Evolutionary conservation across 192 early-diverging fungal species (phyloP).

Genomic region (Tieghemiomyces parasiticus): DNA sequence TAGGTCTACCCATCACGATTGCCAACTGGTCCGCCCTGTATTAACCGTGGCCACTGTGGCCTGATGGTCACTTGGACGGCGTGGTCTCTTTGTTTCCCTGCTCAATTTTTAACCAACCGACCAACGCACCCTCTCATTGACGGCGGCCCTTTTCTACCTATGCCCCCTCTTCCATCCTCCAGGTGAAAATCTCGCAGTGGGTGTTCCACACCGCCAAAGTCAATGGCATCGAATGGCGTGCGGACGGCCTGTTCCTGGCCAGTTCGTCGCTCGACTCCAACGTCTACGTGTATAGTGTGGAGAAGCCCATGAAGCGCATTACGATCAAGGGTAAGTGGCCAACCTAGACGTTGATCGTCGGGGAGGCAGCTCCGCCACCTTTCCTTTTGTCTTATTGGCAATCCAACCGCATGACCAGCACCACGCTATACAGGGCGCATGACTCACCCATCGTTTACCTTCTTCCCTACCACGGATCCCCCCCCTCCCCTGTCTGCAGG

Average conservation of each 20-base stretch:
- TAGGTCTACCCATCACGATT: too few species aligned
- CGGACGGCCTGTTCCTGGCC: slow-evolving; percentile 53
- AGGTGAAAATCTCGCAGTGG: slow-evolving; percentile 51
- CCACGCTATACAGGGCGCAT: background rate
- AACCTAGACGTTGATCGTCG: background rate
- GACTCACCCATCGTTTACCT: background rate
- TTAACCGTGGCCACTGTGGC: too few species aligned
- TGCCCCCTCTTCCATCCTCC: too few species aligned
- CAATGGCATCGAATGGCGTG: slow-evolving; percentile 64
- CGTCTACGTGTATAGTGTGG: slow-evolving; percentile 79
- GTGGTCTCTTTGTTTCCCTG: too few species aligned
- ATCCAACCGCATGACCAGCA: background rate
- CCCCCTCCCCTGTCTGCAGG: slow-evolving; percentile 13
- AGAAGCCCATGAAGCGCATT: slow-evolving; percentile 61
- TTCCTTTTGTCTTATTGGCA: background rate
- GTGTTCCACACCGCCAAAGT: slow-evolving; percentile 82
- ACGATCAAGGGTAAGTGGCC: slow-evolving; percentile 34
- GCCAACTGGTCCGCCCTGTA: too few species aligned
- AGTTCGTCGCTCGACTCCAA: slow-evolving; percentile 79
- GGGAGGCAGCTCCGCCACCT: background rate
- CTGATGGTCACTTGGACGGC: too few species aligned
- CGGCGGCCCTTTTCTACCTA: slow-evolving; percentile 25
- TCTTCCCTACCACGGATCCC: slow-evolving; percentile 7
- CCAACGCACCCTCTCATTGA: too few species aligned
- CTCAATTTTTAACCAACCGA: too few species aligned